These are phyloP conservation scores for Nicotiana noctiflora DNA, from an alignment of 257 asterid genomes.

Conservation along the genomic window DNA sequence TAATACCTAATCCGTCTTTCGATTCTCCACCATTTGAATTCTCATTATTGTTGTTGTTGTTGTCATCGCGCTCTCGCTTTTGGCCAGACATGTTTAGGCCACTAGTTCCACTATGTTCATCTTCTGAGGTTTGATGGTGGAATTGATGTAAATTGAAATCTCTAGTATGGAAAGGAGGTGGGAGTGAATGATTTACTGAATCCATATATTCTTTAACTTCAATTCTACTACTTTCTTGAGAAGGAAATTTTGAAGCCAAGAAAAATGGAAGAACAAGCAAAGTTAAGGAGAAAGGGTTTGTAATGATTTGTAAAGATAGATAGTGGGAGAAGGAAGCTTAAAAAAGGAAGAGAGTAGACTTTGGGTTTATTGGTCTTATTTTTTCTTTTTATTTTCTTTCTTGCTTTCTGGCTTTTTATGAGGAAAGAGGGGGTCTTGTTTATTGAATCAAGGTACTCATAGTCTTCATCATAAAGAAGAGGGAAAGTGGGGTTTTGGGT, in stretches of 20 bases:
- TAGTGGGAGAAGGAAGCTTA: constrained; percentile 13
- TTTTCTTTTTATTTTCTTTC: constrained; percentile 13
- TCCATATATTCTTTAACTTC: constrained; percentile 15
- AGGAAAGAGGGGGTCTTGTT: constrained; percentile 14
- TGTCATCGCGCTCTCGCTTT: constrained; percentile 46
- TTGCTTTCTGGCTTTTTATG: constrained; percentile 21
- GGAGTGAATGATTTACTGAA: constrained; percentile 33
- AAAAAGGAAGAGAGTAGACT: constrained; percentile 18
- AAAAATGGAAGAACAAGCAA: constrained; percentile 19
- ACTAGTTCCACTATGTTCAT: constrained; percentile 64
- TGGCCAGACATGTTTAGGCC: constrained; percentile 40
- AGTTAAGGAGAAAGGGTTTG: constrained; percentile 14
- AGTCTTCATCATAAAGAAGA: constrained; percentile 15
- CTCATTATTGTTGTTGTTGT: constrained; percentile 20
- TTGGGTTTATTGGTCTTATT: constrained; percentile 13
- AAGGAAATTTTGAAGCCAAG: constrained; percentile 10
- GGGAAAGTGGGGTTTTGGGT: constrained; percentile 30
- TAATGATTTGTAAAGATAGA: constrained; percentile 26
- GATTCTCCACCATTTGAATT: constrained; percentile 4
- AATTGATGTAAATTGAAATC: constrained; percentile 60
- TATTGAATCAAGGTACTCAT: constrained; percentile 28
- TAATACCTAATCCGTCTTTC: neutral
- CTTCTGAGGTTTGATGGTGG: constrained; percentile 37
- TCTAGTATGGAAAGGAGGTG: constrained; percentile 77
- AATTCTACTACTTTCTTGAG: neutral